These are phyloP conservation scores for Pythium grandisporangium DNA, from an alignment of 352 stramenopile species.

Conservation along the genomic window DNA sequence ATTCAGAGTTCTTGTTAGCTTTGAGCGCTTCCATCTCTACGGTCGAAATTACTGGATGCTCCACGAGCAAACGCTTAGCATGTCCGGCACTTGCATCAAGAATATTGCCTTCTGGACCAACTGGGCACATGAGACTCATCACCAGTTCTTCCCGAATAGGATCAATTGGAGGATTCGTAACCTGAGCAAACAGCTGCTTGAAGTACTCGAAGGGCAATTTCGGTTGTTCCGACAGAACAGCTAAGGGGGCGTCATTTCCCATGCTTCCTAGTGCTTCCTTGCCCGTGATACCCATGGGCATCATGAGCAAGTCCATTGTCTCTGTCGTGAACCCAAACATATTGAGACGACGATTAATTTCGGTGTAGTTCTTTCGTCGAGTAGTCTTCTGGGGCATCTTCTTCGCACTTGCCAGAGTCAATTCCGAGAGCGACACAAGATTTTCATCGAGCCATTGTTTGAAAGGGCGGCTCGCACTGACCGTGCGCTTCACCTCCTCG, in stretches of 20 bases:
- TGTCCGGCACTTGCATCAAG: constrained; percentile 77
- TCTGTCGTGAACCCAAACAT: constrained; percentile 95
- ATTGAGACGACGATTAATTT: constrained; percentile 89
- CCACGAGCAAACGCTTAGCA: constrained; percentile 85
- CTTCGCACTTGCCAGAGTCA: constrained; percentile 29
- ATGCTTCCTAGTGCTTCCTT: constrained; percentile 94
- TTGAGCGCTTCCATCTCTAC: constrained; percentile 92
- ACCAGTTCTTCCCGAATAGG: constrained; percentile 96
- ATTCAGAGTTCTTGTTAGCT: constrained; percentile 47
- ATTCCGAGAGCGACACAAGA: constrained; percentile 83
- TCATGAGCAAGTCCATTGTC: constrained; percentile 92
- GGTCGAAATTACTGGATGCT: constrained; percentile 90
- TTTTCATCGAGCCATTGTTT: constrained; percentile 89
- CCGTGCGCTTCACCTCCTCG: constrained; percentile 92
- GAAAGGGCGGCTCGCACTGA: constrained; percentile 85
- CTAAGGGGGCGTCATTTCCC: constrained; percentile 93
- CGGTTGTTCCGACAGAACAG: constrained; percentile 89
- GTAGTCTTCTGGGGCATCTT: constrained; percentile 7
- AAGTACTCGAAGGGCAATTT: constrained; percentile 97
- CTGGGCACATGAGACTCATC: constrained; percentile 95
- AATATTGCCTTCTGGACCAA: constrained; percentile 93
- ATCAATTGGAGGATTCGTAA: constrained; percentile 97
- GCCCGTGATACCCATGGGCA: constrained; percentile 91
- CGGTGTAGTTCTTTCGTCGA: constrained; percentile 32
- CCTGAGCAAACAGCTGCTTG: constrained; percentile 94